Base-by-base conservation (phyloP, 2,329 filamentous ascomycete genomes). In the Fusarium verticillioides region DNA sequence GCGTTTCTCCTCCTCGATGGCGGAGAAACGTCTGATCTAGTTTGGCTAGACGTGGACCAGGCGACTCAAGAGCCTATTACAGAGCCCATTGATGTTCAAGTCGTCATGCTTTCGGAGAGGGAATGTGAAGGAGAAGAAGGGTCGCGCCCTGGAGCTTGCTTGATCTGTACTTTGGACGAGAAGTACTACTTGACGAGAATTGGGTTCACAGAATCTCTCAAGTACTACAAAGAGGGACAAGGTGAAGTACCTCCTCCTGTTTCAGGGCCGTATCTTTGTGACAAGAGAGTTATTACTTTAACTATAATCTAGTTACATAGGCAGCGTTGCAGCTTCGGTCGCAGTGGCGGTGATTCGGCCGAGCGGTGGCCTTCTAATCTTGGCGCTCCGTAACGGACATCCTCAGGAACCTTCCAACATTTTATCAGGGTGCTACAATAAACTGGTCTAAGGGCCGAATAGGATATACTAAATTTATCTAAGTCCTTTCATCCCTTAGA, bases 141-240 rank as follows among this genome's bases (percentile, higher is more conserved):
- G 2, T 15, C 26, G 3, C 9, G 15, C 16, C 60, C 50, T 7
- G 60, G 63, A 9, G 50, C 37, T 19, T 66, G 60, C 5, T 23
- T 66, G 26, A 21, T 66, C 3, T 66, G 61, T 30, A 50, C 43
- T 34, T 15, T 66, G n/a, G 43, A 66, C n/a, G 50, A 66, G 19
- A 65, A 43, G 15, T 44, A 66, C 5, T 23, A 43, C 18, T 18
- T 66, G 26, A 66, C 37, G 7, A 58, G 63, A 4, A 39, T 66
- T 19, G 60, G 63, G 0, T 44, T 66, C 16, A 59, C 43, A 1
- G 63, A 66, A n/a, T 43, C 26, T 34, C 23, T 58, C 5, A 37
- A 21, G 21, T 44, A 30, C 2, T 36, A 26, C 30, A 28, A 34
- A 7, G 43, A 44, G 10, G 43, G 23, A 1, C 4, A 34, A 0